These are phyloP conservation scores for Coemansia sp. DNA, from an alignment of 192 early-diverging fungal species.

Conservation along the genomic window DNA sequence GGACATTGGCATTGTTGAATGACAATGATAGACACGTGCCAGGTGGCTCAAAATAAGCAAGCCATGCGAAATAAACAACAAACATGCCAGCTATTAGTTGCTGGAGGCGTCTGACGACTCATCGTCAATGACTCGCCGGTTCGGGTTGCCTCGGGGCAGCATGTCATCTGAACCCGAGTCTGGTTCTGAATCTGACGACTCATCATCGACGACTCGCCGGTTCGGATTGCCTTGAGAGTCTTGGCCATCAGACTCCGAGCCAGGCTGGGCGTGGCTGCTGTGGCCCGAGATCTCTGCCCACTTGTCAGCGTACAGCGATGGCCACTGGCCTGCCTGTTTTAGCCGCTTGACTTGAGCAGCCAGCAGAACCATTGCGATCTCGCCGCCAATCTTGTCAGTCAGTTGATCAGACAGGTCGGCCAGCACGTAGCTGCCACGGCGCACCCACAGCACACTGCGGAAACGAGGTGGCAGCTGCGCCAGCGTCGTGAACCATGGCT, in stretches of 20 bases:
- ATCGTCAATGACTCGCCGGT: slow-evolving; percentile 1
- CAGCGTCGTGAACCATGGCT: slow-evolving; percentile 56
- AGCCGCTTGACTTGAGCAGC: slow-evolving; percentile 72
- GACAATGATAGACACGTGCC: neutral
- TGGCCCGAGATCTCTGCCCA: slow-evolving; percentile 18
- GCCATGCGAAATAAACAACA: neutral
- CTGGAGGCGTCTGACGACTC: slow-evolving; percentile 7
- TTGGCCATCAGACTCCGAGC: neutral
- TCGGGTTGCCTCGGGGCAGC: slow-evolving; percentile 14
- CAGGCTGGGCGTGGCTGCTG: neutral
- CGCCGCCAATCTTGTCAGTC: slow-evolving; percentile 72
- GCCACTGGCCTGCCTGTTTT: slow-evolving; percentile 45
- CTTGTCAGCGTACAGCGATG: slow-evolving; percentile 25
- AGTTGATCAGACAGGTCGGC: slow-evolving; percentile 60
- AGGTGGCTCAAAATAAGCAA: neutral
- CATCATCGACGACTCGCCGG: neutral
- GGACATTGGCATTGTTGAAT: neutral
- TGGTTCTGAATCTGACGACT: slow-evolving; percentile 1
- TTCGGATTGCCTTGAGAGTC: slow-evolving; percentile 16
- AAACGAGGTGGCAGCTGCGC: slow-evolving; percentile 74
- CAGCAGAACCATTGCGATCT: slow-evolving; percentile 73
- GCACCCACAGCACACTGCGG: slow-evolving; percentile 81
- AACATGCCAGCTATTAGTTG: neutral
- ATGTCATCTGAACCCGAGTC: neutral
- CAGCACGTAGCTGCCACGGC: slow-evolving; percentile 66